Percentiles rank a stretch among this genome's conserved stretches.
phyloP scores from a whole-genome alignment of 306 rosid species.

The Cicer cuneatum region DNA sequence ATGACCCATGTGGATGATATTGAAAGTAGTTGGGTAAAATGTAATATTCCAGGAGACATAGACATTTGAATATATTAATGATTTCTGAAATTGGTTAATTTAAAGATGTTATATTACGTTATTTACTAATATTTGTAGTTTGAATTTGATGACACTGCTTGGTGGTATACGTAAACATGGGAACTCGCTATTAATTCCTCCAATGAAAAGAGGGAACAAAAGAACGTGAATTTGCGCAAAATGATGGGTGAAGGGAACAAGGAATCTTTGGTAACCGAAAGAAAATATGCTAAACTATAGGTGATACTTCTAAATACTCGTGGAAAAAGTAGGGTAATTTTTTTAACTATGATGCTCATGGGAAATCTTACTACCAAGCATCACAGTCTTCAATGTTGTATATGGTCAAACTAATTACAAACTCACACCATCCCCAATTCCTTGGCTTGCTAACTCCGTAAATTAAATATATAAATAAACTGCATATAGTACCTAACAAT shows the following conservation, averaged over 20 bases:
- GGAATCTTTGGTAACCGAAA: constrained; percentile 67
- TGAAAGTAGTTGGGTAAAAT: constrained; percentile 43
- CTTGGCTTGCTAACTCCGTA: constrained; percentile 59
- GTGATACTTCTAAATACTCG: constrained; percentile 46
- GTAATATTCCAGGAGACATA: constrained; percentile 40
- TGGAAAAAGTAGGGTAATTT: constrained; percentile 41
- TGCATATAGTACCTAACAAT: background rate
- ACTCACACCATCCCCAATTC: constrained; percentile 64
- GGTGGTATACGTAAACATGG: constrained; percentile 38
- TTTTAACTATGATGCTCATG: constrained; percentile 39
- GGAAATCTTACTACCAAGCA: constrained; percentile 39
- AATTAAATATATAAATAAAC: constrained; percentile 27
- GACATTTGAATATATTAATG: constrained; percentile 38
- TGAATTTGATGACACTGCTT: constrained; percentile 30
- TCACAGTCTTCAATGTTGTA: constrained; percentile 60
- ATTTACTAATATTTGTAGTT: constrained; percentile 5
- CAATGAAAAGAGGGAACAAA: constrained; percentile 46
- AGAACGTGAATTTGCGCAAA: constrained; percentile 46
- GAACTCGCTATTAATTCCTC: constrained; percentile 30
- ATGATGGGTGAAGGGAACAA: constrained; percentile 63
- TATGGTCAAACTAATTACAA: constrained; percentile 61
- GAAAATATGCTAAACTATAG: constrained; percentile 51
- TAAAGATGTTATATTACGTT: background rate
- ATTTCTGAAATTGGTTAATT: constrained; percentile 30
- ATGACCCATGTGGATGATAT: constrained; percentile 50